Conservation (phyloP, 257 asterid species). For the Gentiana straminea region DNA sequence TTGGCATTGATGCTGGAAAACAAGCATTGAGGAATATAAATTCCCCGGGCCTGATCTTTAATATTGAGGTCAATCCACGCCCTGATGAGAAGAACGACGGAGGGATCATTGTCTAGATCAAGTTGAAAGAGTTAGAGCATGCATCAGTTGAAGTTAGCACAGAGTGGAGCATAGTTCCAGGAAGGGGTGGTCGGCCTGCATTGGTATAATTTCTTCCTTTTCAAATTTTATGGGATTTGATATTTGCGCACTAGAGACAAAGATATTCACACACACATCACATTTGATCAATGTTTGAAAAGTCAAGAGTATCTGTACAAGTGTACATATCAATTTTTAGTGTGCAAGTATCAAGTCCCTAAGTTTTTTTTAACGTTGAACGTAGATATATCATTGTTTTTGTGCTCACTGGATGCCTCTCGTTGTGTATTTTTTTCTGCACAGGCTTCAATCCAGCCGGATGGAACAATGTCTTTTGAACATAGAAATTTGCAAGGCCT, state of each 20-base stretch:
- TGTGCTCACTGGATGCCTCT: conserved; percentile 14
- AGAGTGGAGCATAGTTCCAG: conserved; percentile 97
- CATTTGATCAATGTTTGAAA: no score
- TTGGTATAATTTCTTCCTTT: conserved; percentile 32
- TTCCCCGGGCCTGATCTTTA: conserved; percentile 80
- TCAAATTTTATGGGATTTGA: no score
- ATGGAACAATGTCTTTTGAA: conserved; percentile 97
- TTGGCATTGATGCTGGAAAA: conserved; percentile 90
- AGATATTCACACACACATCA: no score
- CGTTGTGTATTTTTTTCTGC: conserved; percentile 14
- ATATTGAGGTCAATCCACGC: conserved; percentile 95
- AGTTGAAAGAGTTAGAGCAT: conserved; percentile 92
- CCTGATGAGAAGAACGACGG: conserved; percentile 97
- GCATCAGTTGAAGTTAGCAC: conserved; percentile 97
- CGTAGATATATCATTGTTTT: background rate
- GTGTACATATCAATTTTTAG: no score
- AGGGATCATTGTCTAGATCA: conserved; percentile 81
- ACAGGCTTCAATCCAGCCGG: conserved; percentile 97
- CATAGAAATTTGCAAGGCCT: conserved; percentile 85
- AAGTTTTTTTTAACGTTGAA: background rate
- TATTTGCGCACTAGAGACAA: no score
- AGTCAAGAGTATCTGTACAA: no score
- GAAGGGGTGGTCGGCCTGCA: conserved; percentile 95
- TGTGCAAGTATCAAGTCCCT: background rate
- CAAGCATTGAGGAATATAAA: conserved; percentile 87